Evolutionary conservation across 345 rosid genomes (phyloP).

Genomic region (Acer campestre): DNA sequence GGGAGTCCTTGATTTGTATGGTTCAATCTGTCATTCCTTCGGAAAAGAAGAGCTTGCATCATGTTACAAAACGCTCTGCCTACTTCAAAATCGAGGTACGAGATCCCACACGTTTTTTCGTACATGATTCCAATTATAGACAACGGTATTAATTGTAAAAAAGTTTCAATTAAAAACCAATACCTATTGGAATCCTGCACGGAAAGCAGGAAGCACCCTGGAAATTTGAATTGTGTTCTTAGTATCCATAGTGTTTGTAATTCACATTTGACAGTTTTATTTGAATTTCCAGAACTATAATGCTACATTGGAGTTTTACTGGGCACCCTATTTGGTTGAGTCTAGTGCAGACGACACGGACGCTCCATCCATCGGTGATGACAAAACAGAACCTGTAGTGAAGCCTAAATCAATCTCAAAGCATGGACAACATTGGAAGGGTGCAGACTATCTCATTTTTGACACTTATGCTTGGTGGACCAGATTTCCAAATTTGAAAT

Average conservation of each 20-base stretch:
- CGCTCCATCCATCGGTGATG: conserved; percentile 46
- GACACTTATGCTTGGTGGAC: conserved; percentile 72
- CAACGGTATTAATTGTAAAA: too few species aligned
- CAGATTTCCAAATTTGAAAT: conserved; percentile 44
- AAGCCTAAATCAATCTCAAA: conserved; percentile 51
- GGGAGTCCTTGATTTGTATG: conserved; percentile 74
- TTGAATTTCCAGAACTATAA: conserved; percentile 48
- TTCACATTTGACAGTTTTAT: not conserved
- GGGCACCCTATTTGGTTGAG: conserved; percentile 67
- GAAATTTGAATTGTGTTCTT: too few species aligned
- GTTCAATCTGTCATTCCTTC: conserved; percentile 49
- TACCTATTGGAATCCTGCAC: too few species aligned
- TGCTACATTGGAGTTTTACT: conserved; percentile 50
- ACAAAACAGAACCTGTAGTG: conserved; percentile 39
- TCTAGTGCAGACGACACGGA: conserved; percentile 47
- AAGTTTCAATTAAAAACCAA: too few species aligned
- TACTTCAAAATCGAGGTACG: conserved; percentile 24
- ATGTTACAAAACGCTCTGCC: conserved; percentile 33
- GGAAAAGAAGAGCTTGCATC: conserved; percentile 41
- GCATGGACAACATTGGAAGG: conserved; percentile 58
- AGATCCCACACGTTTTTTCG: too few species aligned
- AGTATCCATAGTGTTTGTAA: not conserved
- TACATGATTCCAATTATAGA: too few species aligned
- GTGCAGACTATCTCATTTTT: conserved; percentile 50
- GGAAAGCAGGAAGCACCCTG: too few species aligned